Evolutionary conservation across 2,329 filamentous ascomycete genomes (phyloP).

Genomic region (Rutstroemia sp.): DNA sequence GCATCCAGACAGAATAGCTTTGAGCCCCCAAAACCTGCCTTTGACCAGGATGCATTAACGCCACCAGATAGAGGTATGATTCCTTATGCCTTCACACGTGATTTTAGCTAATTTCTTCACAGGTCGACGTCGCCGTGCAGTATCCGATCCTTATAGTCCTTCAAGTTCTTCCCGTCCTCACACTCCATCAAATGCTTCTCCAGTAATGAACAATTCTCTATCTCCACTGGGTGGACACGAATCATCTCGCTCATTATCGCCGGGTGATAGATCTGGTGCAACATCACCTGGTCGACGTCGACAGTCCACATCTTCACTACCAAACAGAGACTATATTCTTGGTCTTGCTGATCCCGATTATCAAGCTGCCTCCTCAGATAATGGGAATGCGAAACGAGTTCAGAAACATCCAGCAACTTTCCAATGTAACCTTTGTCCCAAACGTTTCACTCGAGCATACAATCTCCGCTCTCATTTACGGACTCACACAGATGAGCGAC

Average conservation of each 20-base stretch:
- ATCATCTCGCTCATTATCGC: slow-evolving; percentile 48
- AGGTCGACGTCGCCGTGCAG: slow-evolving; percentile 30
- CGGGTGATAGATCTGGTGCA: slow-evolving; percentile 46
- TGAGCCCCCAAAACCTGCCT: slow-evolving; percentile 55
- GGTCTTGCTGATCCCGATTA: slow-evolving; percentile 85
- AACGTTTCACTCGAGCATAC: slow-evolving; percentile 93
- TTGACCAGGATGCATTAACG: slow-evolving; percentile 70
- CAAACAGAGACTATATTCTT: slow-evolving; percentile 70
- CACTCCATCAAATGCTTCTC: slow-evolving; percentile 43
- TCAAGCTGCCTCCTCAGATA: slow-evolving; percentile 55
- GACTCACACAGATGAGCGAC: slow-evolving; percentile 94
- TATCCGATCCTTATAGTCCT: slow-evolving; percentile 28
- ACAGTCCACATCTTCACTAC: slow-evolving; percentile 53
- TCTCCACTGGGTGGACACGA: slow-evolving; percentile 36
- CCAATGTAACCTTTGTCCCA: slow-evolving; percentile 87
- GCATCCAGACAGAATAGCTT: slow-evolving; percentile 59
- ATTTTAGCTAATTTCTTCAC: slow-evolving; percentile 15
- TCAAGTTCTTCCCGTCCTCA: slow-evolving; percentile 39
- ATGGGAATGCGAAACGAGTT: slow-evolving; percentile 62
- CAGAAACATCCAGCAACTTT: slow-evolving; percentile 98
- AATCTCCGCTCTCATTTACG: slow-evolving; percentile 92
- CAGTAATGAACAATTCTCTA: slow-evolving; percentile 44
- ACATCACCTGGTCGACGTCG: slow-evolving; percentile 41
- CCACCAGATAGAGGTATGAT: slow-evolving; percentile 64
- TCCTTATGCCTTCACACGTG: background rate